These are phyloP conservation scores for Betula pendula DNA, from an alignment of 306 rosid species.

Conservation along the genomic window DNA sequence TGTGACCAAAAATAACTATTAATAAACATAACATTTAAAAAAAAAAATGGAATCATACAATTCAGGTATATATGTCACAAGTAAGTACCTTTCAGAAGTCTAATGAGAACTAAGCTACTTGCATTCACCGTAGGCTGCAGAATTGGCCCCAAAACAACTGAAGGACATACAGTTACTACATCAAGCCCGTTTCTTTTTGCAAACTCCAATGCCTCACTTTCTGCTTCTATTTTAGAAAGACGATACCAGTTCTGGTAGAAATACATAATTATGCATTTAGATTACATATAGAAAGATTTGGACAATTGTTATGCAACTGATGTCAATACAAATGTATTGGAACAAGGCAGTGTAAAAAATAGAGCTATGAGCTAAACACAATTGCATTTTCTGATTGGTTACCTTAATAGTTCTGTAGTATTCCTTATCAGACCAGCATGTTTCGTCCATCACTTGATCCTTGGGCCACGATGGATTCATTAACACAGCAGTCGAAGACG, in stretches of 20 bases:
- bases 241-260: slow-evolving; percentile 73
- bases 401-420: slow-evolving; percentile 43
- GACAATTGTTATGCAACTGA: neutral
- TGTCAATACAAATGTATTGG: neutral
- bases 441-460: slow-evolving; percentile 42
- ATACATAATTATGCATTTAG: neutral
- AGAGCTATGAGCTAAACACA: neutral
- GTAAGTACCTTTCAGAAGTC: slow-evolving; percentile 50
- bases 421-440: slow-evolving; percentile 49
- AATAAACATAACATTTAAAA: neutral
- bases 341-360: neutral
- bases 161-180: slow-evolving; percentile 60
- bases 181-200: slow-evolving; percentile 49
- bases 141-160: slow-evolving; percentile 52
- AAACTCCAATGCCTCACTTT: slow-evolving; percentile 57
- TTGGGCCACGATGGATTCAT: slow-evolving; percentile 40
- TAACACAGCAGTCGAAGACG: slow-evolving; percentile 33
- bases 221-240: slow-evolving; percentile 76
- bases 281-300: neutral
- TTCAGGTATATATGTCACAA: neutral
- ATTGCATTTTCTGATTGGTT: neutral
- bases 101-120: slow-evolving; percentile 54
- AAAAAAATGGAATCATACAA: neutral
- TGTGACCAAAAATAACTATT: neutral
- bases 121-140: slow-evolving; percentile 63